Base-by-base conservation (phyloP, 2,329 filamentous ascomycete species). In the Fusarium scirpi region DNA sequence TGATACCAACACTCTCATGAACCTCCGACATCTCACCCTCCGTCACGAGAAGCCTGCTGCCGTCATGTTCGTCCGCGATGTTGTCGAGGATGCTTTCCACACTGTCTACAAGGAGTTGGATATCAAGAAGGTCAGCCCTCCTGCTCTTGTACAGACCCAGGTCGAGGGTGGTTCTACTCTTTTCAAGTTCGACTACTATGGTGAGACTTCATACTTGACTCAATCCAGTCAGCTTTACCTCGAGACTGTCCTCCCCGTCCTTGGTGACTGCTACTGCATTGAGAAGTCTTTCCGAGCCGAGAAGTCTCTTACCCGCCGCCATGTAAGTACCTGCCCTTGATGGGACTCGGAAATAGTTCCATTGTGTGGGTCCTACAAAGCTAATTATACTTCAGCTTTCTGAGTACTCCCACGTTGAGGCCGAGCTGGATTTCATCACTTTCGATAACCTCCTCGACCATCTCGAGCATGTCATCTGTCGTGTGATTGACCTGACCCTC, bases 281-380 rank as follows among this genome's bases (percentile, higher is more conserved):
- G 94, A 97, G 82, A 97, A 97, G 81, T 98, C 95, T 3, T 99
- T 99, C 91, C 94, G 96, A 67, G 96, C 96, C 16, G 96, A 99
- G 83, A 98, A 98, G 84, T 95, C 92, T 9, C 86, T 98, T 62
- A 99, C 96, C 52, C 92, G 96, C 67, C 93, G 96, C 77, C 96
- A 99, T 80, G 67, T 69, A 69, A 70, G 67, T 70, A 22, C 16
- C 6, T 41, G 15, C n/a, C 18, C 16, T n/a, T 8, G 4, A 15
- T 6, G 27, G 13, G 41, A 30, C 8, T 13, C 6, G 15, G n/a
- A 10, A 49, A 15, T 20, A 9, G 8, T 16, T 27, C 6, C 8
- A 10, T 8, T 8, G 6, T 13, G 15, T 24, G 9, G 16, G 10
- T 5, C 6, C 20, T 24, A 34, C 13, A 18, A 25, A 47, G 20